Evolutionary conservation across 2,329 filamentous ascomycete genomes (phyloP), one percentile per base, ranked within the genome.

Genomic region (Xylariaceae sp.): DNA sequence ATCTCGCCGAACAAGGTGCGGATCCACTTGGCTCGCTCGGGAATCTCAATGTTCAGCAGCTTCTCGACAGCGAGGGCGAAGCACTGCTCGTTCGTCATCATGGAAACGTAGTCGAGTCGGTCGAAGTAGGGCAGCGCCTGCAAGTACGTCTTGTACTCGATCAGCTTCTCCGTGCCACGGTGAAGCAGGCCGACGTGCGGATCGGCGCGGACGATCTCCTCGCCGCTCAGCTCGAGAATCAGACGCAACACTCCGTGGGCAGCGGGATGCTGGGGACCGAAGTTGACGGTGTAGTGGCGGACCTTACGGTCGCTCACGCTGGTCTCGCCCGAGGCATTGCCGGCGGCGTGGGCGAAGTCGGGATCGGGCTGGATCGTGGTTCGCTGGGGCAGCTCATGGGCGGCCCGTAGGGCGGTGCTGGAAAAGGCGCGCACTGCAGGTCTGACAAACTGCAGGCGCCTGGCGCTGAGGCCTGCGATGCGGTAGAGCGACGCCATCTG

Each of bases 11-110:
- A 99, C 79, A 99, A 0, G 39, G 93, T 97, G 67, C 94, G 86
- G 73, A 99, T 99, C 81, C 88, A 99, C 81, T 99, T 97, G 70
- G 94, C 94, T 72, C 94, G 84, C 66, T 94, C 89, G 23, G 94
- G 94, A 65, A 99, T 90, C 75, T 99, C 95, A 66, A 99, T 82
- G 76, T 99, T 99, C 71, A 99, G 82, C 62, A 99, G 83, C 83
- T 99, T 99, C 84, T 99, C 94, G 58, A 97, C 93, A 17, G 92
- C 94, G 67, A 99, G 83, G 44, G 92, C 86, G 77, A 91, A 99
- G 74, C 92, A 96, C 79, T 99, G 94, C 82, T 99, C 94, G 77
- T 99, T 99, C 72, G 94, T 99, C 94, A 99, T 99, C 95, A 99
- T 99, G 71, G 92, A 97, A 69, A 97, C 92, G 77, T 99, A 99